Evolutionary conservation across 2,329 filamentous ascomycete genomes (phyloP).

Genomic region (Fusarium floridanum): DNA sequence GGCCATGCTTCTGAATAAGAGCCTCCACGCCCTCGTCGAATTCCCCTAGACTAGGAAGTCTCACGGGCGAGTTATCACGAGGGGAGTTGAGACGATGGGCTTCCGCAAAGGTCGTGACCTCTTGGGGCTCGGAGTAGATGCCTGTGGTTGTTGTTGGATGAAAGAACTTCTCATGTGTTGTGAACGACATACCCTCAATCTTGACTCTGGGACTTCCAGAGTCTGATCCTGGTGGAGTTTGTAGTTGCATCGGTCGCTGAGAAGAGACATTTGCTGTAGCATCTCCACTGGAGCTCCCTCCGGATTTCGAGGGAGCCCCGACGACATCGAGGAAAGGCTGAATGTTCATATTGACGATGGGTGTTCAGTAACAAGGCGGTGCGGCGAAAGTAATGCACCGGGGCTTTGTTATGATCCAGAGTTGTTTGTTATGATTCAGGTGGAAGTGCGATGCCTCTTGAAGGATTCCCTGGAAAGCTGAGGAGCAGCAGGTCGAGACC

Average conservation of each 20-base stretch:
- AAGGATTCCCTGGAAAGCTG: conserved; percentile 38
- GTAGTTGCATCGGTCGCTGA: conserved; percentile 30
- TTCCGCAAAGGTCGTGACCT: conserved; percentile 45
- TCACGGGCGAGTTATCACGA: conserved; percentile 36
- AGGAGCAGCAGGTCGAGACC: conserved; percentile 17
- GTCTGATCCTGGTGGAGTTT: conserved; percentile 46
- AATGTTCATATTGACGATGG: conserved; percentile 35
- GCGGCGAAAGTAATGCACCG: conserved; percentile 23
- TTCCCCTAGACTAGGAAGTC: conserved; percentile 54
- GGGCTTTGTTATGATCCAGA: conserved; percentile 44
- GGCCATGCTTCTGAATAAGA: conserved; percentile 50
- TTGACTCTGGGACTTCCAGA: conserved; percentile 53
- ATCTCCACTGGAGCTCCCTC: conserved; percentile 6
- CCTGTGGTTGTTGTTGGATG: conserved; percentile 29
- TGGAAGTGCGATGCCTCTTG: conserved; percentile 38
- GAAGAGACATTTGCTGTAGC: conserved; percentile 5
- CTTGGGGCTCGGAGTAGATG: conserved; percentile 38
- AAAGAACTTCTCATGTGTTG: neutral
- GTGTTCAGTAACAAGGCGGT: conserved; percentile 18
- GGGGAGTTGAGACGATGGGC: conserved; percentile 33
- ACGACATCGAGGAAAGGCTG: conserved; percentile 39
- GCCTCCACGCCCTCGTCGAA: conserved; percentile 56
- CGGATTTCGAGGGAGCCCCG: conserved; percentile 15
- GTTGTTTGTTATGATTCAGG: conserved; percentile 48
- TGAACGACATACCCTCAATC: conserved; percentile 46